These are phyloP conservation scores for Cadophora sp. DNA, from an alignment of 2,329 filamentous ascomycete species.

Conservation along the genomic window DNA sequence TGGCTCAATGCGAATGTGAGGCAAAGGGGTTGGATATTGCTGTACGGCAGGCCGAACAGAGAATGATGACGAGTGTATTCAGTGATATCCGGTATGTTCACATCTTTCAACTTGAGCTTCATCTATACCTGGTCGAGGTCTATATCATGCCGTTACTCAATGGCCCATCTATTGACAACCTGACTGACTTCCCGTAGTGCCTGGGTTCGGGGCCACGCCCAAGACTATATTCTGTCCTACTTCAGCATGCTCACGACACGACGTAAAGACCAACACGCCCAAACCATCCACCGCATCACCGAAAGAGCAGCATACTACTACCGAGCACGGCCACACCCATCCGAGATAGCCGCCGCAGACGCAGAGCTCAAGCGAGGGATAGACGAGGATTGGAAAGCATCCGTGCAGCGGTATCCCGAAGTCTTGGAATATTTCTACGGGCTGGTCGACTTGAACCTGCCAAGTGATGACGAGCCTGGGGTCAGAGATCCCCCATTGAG, in stretches of 20 bases:
- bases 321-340: slow-evolving; percentile 62
- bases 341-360: slow-evolving; percentile 69
- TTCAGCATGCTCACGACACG: slow-evolving; percentile 67
- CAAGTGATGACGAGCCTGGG: slow-evolving; percentile 64
- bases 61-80: slow-evolving; percentile 69
- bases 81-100: slow-evolving; percentile 65
- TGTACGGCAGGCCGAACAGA: slow-evolving; percentile 66
- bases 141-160: not conserved
- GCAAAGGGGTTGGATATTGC: slow-evolving; percentile 68
- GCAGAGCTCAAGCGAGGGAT: slow-evolving; percentile 73
- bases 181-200: slow-evolving; percentile 50
- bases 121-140: not conserved
- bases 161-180: not conserved
- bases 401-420: slow-evolving; percentile 78
- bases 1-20: slow-evolving; percentile 68
- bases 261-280: slow-evolving; percentile 62
- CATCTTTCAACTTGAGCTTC: not conserved
- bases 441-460: slow-evolving; percentile 70
- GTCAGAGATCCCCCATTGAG: slow-evolving; percentile 67
- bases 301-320: slow-evolving; percentile 64
- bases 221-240: slow-evolving; percentile 72
- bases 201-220: slow-evolving; percentile 70
- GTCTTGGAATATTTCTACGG: slow-evolving; percentile 83
- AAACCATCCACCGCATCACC: slow-evolving; percentile 62
- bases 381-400: slow-evolving; percentile 79